Evolutionary conservation across 2,329 filamentous ascomycete genomes (phyloP), one percentile per base, ranked within the genome.

Genomic region (Penicillium sp.): DNA sequence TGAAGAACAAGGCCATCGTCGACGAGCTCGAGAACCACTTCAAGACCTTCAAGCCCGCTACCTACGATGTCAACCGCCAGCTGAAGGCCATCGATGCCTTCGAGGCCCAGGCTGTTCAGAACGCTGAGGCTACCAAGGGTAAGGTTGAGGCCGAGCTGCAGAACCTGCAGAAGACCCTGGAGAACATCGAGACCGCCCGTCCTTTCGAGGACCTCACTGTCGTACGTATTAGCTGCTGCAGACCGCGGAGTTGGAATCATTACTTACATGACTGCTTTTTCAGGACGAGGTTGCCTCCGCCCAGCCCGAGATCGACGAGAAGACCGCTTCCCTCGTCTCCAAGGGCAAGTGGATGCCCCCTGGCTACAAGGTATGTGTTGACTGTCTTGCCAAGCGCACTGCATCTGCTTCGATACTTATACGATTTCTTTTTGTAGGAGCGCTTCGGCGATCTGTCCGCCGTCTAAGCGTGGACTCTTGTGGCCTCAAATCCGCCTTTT

Each of bases 281-380:
- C n/a, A 95, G 88, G 93, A 97, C 72, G 93, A 98, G 69, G 87
- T 98, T 72, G 88, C 87, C 56, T 83, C 87, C 63, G 93, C 91
- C 64, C 88, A 90, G 73, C 90, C 93, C 65, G 91, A 95, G 62
- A 96, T 98, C 73, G 91, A 97, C 77, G 84, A 95, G 82, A 94
- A 94, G 81, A 95, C 91, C 64, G 77, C 84, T 66, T 84, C 93
- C 77, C 83, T 98, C 71, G 90, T 98, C 60, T 88, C 88, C 74
- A 96, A 94, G 85, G 91, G 91, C 73, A 88, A 89, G 83, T 98
- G 93, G 93, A 82, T 84, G 77, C 90, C 95, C 69, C 90, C 93
- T 58, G 93, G 93, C 71, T 98, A 98, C 87, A 95, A 96, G 88
- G 91, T 91, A 77, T 65, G 84, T 74, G 19, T 21, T 31, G 9